Conservation (phyloP, 352 stramenopile species). For the Pythium inflatum region DNA sequence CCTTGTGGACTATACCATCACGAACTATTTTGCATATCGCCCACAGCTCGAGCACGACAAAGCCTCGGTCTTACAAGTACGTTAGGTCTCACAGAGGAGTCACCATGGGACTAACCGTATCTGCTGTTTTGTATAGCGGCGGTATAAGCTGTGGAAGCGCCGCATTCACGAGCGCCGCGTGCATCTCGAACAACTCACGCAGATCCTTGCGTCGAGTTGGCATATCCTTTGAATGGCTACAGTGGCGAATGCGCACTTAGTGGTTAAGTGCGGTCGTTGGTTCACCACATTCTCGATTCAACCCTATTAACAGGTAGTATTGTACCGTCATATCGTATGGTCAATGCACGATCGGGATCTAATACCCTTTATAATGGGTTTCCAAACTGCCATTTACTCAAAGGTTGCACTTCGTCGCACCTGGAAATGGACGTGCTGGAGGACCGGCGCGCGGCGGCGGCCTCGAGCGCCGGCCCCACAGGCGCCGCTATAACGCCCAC, state of each 20-base stretch:
- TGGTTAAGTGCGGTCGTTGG: neutral
- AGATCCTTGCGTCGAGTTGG: slow-evolving; percentile 13
- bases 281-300: too few species aligned
- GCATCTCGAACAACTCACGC: slow-evolving; percentile 14
- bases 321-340: too few species aligned
- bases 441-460: slow-evolving; percentile 10
- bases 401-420: slow-evolving; percentile 14
- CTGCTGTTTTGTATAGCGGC: slow-evolving; percentile 19
- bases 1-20: slow-evolving; percentile 72
- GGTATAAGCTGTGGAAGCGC: slow-evolving; percentile 22
- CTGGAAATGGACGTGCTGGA: slow-evolving; percentile 23
- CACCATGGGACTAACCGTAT: neutral
- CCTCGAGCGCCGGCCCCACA: neutral
- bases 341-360: neutral
- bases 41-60: slow-evolving; percentile 58
- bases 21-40: slow-evolving; percentile 54
- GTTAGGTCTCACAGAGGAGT: neutral
- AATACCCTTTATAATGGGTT: slow-evolving; percentile 17
- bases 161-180: slow-evolving; percentile 1
- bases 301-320: too few species aligned
- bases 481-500: neutral
- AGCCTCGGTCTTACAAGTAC: slow-evolving; percentile 50
- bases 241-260: neutral
- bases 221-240: slow-evolving; percentile 28
- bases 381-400: too few species aligned